phyloP scores from a whole-genome alignment of 257 asterid genomes.

The Solanum habrochaites region DNA sequence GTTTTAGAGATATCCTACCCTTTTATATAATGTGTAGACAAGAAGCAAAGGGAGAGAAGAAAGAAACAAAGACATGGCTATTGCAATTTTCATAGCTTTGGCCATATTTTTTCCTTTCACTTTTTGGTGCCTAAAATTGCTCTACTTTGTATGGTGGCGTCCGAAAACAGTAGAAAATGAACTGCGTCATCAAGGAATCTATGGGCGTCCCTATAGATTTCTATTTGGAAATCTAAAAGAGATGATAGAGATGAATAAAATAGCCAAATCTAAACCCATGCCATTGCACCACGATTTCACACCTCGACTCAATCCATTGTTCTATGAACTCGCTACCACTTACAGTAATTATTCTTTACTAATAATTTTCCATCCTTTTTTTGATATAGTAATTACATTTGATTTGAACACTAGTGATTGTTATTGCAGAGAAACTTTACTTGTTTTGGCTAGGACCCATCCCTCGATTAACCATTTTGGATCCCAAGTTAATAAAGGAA shows the following conservation, averaged over 20 bases:
- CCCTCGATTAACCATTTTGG: constrained; percentile 11
- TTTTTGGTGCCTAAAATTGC: neutral
- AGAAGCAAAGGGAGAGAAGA: neutral
- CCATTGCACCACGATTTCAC: constrained; percentile 9
- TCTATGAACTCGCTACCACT: constrained; percentile 4
- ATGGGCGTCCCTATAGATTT: constrained; percentile 15
- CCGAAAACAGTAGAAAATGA: constrained; percentile 13
- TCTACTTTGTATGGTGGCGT: constrained; percentile 10
- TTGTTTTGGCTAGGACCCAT: constrained; percentile 1
- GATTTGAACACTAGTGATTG: neutral
- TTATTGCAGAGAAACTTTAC: neutral
- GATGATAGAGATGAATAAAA: neutral
- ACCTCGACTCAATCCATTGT: constrained; percentile 7
- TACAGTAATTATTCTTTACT: neutral
- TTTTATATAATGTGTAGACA: neutral
- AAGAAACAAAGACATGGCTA: neutral
- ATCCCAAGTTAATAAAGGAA: constrained; percentile 4
- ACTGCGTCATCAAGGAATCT: constrained; percentile 3
- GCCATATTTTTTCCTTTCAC: neutral
- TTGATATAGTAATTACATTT: no score
- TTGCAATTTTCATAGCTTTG: neutral
- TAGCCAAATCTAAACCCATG: constrained; percentile 17
- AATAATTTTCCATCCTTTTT: no score
- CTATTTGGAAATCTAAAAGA: constrained; percentile 10
- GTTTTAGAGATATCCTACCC: neutral